A percentile compares a stretch with the other conserved stretches of the same genome.
These are phyloP conservation scores for Aspergillus thermomutatus DNA, from an alignment of 2,329 filamentous ascomycete genomes.

Conservation along the genomic window DNA sequence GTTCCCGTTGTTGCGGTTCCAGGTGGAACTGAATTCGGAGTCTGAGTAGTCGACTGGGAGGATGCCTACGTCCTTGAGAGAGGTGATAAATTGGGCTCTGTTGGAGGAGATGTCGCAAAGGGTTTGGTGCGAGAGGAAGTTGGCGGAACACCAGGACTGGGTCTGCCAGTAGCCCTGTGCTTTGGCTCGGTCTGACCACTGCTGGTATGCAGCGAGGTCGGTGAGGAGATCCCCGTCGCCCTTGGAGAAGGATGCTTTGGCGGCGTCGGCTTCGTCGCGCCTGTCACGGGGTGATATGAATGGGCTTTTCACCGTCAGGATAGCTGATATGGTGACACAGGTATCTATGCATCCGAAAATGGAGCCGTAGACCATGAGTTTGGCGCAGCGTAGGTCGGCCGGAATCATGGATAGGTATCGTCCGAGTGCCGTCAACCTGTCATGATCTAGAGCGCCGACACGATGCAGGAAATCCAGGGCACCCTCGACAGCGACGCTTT, in stretches of 20 bases:
- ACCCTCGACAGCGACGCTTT: slow-evolving; percentile 77
- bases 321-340: slow-evolving; percentile 82
- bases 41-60: slow-evolving; percentile 53
- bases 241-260: slow-evolving; percentile 68
- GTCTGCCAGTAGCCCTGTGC: slow-evolving; percentile 44
- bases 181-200: slow-evolving; percentile 69
- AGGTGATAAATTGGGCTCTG: slow-evolving; percentile 76
- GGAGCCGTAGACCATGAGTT: slow-evolving; percentile 91
- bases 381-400: slow-evolving; percentile 86
- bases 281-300: slow-evolving; percentile 82
- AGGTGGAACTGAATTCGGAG: slow-evolving; percentile 27
- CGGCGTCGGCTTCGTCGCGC: slow-evolving; percentile 75
- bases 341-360: slow-evolving; percentile 91
- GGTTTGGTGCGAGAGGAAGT: slow-evolving; percentile 79
- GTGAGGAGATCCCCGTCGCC: slow-evolving; percentile 86
- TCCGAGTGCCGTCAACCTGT: slow-evolving; percentile 84
- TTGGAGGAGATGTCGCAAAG: slow-evolving; percentile 87
- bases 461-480: slow-evolving; percentile 74
- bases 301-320: slow-evolving; percentile 83
- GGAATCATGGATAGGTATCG: slow-evolving; percentile 94
- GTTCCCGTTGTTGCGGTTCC: slow-evolving; percentile 35
- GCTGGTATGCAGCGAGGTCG: slow-evolving; percentile 77
- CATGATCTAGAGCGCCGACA: slow-evolving; percentile 85
- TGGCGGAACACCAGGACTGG: slow-evolving; percentile 74
- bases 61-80: slow-evolving; percentile 82